phyloP scores from a whole-genome alignment of 495 filamentous ascomycete genomes.

The Penicillium cataractarum region DNA sequence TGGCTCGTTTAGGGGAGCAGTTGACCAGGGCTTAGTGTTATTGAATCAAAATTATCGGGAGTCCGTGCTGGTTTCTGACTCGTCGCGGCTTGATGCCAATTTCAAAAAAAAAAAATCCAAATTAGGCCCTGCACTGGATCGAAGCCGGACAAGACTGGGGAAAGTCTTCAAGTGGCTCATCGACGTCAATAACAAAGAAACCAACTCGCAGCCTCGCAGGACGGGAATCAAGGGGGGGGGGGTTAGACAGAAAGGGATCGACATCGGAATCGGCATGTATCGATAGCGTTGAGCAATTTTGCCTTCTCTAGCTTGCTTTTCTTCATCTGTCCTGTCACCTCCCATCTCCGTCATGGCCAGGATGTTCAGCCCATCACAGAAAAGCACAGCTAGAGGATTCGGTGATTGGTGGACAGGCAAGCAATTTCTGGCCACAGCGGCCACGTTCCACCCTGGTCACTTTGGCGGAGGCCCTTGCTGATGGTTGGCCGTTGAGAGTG shows the following conservation, averaged over 20 bases:
- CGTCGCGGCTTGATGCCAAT: background rate
- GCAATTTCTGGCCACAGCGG: constrained; percentile 3
- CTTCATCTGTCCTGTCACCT: constrained; percentile 1
- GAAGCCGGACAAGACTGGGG: background rate
- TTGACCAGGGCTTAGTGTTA: background rate
- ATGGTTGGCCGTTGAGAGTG: constrained; percentile 22
- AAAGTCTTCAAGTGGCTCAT: background rate
- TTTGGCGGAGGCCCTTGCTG: constrained; percentile 1
- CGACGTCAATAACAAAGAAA: background rate
- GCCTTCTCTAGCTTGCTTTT: background rate
- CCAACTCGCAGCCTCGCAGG: background rate
- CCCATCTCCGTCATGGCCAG: background rate
- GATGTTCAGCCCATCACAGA: constrained; percentile 16
- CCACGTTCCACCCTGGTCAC: constrained; percentile 23
- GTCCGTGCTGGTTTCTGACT: background rate
- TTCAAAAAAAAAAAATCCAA: background rate
- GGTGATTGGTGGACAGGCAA: constrained; percentile 12
- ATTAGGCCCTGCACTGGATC: background rate
- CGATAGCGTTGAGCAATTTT: constrained; percentile 5
- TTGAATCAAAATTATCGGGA: constrained; percentile 1
- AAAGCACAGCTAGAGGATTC: background rate
- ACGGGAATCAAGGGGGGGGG: constrained; percentile 2
- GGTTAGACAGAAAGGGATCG: constrained; percentile 5
- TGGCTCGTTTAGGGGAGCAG: constrained; percentile 9
- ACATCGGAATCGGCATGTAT: constrained; percentile 6